These are phyloP conservation scores for Aschersonia sp. DNA, from an alignment of 2,329 filamentous ascomycete species.

Conservation along the genomic window DNA sequence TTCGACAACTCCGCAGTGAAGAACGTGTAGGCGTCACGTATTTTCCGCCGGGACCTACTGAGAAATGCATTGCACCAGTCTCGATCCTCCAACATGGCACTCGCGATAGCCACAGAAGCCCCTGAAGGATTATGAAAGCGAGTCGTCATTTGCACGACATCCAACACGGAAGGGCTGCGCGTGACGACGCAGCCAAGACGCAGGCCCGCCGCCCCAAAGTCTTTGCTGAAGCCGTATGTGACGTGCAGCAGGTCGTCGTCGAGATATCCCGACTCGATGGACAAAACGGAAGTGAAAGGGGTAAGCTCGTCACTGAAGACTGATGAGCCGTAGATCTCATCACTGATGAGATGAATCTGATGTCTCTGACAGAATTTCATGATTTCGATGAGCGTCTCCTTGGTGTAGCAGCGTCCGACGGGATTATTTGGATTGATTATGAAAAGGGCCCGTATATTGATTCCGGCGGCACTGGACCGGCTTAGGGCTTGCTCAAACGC, in stretches of 20 bases:
- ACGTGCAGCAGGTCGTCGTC: slow-evolving; percentile 36
- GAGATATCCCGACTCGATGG: slow-evolving; percentile 31
- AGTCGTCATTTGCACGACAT: slow-evolving; percentile 15
- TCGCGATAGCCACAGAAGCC: slow-evolving; percentile 15
- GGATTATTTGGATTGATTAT: slow-evolving; percentile 38
- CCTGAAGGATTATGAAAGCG: slow-evolving; percentile 20
- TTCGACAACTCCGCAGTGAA: neutral
- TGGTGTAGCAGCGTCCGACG: slow-evolving; percentile 31
- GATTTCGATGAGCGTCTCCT: slow-evolving; percentile 20
- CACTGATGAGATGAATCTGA: slow-evolving; percentile 35
- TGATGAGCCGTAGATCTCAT: slow-evolving; percentile 36
- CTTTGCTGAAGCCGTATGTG: slow-evolving; percentile 30
- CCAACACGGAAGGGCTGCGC: slow-evolving; percentile 16
- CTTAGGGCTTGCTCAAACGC: neutral
- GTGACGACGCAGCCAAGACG: slow-evolving; percentile 27
- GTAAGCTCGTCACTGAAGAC: slow-evolving; percentile 25
- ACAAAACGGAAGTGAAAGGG: slow-evolving; percentile 32
- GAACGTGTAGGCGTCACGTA: too few species aligned
- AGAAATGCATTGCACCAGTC: slow-evolving; percentile 29
- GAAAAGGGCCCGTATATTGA: slow-evolving; percentile 29
- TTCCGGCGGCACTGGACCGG: slow-evolving; percentile 11
- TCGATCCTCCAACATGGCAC: slow-evolving; percentile 25
- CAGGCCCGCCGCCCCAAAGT: slow-evolving; percentile 43
- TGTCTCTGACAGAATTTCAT: slow-evolving; percentile 32
- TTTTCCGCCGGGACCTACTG: slow-evolving; percentile 3